A percentile compares a stretch with the other conserved stretches of the same genome.
Evolutionary conservation across 257 asterid genomes (phyloP).

Genomic region (Euphrasia confusa): DNA sequence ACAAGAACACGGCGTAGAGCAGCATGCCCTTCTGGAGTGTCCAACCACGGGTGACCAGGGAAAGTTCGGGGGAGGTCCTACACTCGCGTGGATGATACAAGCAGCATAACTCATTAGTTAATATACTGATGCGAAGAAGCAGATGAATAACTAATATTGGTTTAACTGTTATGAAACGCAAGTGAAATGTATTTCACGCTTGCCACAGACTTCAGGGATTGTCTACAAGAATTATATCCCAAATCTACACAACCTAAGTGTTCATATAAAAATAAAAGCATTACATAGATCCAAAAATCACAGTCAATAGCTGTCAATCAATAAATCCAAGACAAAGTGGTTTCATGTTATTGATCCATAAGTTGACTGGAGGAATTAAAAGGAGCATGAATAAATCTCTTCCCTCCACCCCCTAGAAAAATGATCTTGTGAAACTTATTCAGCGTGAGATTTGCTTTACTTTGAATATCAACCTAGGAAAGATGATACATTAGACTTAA

Average conservation of each 20-base stretch:
- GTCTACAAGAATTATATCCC: too few species aligned
- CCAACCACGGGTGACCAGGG: slow-evolving; percentile 99
- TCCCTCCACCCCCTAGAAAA: neutral
- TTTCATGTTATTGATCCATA: neutral
- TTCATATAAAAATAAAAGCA: too few species aligned
- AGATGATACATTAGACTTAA: slow-evolving; percentile 1
- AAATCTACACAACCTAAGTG: too few species aligned
- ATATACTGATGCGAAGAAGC: neutral
- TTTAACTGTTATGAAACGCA: neutral
- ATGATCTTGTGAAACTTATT: too few species aligned
- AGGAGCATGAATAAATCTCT: neutral
- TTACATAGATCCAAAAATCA: neutral
- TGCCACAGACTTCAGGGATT: too few species aligned
- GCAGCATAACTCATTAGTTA: slow-evolving; percentile 9
- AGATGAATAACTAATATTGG: neutral
- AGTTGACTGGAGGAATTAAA: neutral
- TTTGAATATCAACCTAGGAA: neutral
- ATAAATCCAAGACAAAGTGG: neutral
- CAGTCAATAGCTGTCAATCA: neutral
- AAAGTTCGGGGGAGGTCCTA: slow-evolving; percentile 89
- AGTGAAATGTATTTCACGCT: too few species aligned
- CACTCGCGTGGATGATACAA: slow-evolving; percentile 12
- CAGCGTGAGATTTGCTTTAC: neutral
- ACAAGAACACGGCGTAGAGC: slow-evolving; percentile 95
- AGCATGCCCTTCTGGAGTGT: slow-evolving; percentile 87